Percentiles rank a stretch among this genome's conserved stretches.
These are phyloP conservation scores for Boletellus ananiceps DNA, from an alignment of 768 basidiomycete species.

Conservation along the genomic window DNA sequence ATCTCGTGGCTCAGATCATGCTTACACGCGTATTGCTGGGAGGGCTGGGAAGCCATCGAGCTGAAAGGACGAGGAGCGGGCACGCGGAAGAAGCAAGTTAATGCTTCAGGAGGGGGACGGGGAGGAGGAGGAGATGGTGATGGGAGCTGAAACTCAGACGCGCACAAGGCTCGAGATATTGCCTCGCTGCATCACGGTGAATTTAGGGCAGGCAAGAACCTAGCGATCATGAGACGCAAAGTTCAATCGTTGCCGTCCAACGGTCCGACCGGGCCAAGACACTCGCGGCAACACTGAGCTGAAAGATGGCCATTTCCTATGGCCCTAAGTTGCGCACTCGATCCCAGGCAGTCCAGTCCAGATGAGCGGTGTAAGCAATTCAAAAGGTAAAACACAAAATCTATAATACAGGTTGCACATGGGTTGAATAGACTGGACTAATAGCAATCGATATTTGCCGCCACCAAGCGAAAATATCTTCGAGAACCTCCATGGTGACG, in stretches of 20 bases:
- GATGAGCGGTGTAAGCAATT: too few species aligned
- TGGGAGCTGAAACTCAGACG: slow-evolving; percentile 23
- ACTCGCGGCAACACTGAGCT: too few species aligned
- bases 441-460: too few species aligned
- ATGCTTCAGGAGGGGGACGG: slow-evolving; percentile 55
- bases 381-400: too few species aligned
- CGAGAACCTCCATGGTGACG: background rate
- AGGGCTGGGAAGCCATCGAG: slow-evolving; percentile 66
- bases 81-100: slow-evolving; percentile 65
- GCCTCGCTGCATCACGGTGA: background rate
- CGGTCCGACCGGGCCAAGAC: too few species aligned
- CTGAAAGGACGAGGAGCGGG: slow-evolving; percentile 31
- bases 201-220: slow-evolving; percentile 19
- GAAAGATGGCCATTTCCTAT: too few species aligned
- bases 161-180: slow-evolving; percentile 1
- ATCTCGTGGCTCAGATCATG: slow-evolving; percentile 16
- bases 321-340: too few species aligned
- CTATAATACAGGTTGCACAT: too few species aligned
- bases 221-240: too few species aligned
- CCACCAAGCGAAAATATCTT: background rate
- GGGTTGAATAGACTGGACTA: too few species aligned
- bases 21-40: slow-evolving; percentile 86
- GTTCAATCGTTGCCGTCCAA: too few species aligned
- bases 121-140: slow-evolving; percentile 8
- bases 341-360: too few species aligned